Evolutionary conservation across 352 stramenopile genomes (phyloP), one percentile per base, ranked within the genome.

Genomic region (Phytopythium cucurbitacearum): DNA sequence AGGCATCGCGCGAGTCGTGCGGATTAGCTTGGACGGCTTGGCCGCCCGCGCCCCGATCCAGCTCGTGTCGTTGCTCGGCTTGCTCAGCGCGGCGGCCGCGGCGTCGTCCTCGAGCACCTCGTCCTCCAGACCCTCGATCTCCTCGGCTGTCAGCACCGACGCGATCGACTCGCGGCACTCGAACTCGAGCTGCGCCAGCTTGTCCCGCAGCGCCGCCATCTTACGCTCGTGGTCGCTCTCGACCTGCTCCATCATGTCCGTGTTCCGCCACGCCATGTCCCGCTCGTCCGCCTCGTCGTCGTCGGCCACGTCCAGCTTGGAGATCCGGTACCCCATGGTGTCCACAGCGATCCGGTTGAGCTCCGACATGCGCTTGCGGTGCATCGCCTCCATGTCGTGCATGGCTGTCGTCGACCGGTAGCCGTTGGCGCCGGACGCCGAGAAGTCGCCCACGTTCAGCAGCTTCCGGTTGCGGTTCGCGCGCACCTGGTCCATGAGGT

Each of bases 91-190:
- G 21, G 21, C 21, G 21, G 67, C 49, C 34, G 55, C 55, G 2
- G 67, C 65, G 7, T 53, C 56, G 35, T 68, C 51, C 12, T 53
- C 58, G 43, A 44, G 46, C 36, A 43, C 21, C 42, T 57, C 35
- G 42, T 43, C 41, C 21, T 49, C 51, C 7, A 45, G 28, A 42
- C 34, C 34, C 45, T 67, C 64, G 51, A 85, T 71, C 56, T 85
- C 72, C 40, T 80, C 64, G 1, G 67, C 35, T 1, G 70, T 80
- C 34, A 85, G 54, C 33, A 83, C 69, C 33, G 67, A 78, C 21
- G 72, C 72, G 48, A 85, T 77, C 7, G 75, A 83, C 40, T 77
- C 75, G 9, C 75, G 75, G 39, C 72, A 85, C 33, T 83, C 69
- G 28, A 79, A 71, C 43, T 85, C 72, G 0, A 85, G 57, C 39